phyloP scores from a whole-genome alignment of 768 basidiomycete species.

The Lactarius psammicola region DNA sequence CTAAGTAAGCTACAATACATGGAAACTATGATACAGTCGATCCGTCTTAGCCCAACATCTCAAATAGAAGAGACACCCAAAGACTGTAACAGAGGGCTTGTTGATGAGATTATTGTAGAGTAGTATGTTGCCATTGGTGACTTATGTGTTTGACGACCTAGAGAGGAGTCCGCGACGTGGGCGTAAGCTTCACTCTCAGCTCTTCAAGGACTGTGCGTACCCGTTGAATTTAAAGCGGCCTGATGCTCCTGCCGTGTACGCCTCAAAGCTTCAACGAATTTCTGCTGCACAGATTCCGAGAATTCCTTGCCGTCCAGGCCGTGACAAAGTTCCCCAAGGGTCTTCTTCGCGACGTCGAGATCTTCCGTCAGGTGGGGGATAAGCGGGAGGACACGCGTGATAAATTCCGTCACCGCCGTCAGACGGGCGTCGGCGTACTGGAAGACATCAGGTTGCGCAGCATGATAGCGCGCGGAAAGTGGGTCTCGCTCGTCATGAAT shows the following conservation, averaged over 20 bases:
- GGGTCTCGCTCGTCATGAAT: background rate
- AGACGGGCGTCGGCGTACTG: slow-evolving; percentile 4
- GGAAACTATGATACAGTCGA: background rate
- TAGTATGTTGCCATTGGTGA: background rate
- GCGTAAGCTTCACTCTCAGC: background rate
- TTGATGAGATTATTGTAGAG: slow-evolving; percentile 1
- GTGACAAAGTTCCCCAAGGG: slow-evolving; percentile 8
- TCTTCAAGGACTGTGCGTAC: background rate
- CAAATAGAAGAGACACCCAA: background rate
- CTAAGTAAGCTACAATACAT: background rate
- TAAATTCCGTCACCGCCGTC: slow-evolving; percentile 5
- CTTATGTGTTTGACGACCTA: background rate
- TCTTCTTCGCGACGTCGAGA: slow-evolving; percentile 1
- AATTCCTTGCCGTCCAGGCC: slow-evolving; percentile 1
- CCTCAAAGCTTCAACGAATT: background rate
- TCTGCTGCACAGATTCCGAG: slow-evolving; percentile 1
- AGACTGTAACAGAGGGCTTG: background rate
- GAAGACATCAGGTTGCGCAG: background rate
- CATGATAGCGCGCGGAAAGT: background rate
- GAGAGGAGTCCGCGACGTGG: background rate
- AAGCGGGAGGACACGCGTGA: background rate
- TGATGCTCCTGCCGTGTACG: background rate
- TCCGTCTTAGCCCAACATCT: background rate
- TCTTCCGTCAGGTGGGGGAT: slow-evolving; percentile 3
- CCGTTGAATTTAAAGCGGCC: background rate